Evolutionary conservation across 306 rosid genomes (phyloP).

Genomic region (Sechiopsis laciniata): DNA sequence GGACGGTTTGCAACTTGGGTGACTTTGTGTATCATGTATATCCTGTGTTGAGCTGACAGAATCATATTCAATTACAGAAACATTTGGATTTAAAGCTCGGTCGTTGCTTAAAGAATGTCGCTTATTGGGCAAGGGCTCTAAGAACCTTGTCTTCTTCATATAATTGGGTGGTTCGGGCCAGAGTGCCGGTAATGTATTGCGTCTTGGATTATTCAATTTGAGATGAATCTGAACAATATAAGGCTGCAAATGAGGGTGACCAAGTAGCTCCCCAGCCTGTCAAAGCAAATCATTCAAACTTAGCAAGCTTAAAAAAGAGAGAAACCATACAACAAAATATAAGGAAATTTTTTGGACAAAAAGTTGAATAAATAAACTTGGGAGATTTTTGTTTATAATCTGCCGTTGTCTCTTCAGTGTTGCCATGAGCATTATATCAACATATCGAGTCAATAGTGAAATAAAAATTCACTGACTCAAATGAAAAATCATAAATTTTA

Average conservation of each 20-base stretch:
- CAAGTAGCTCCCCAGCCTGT: slow-evolving; percentile 89
- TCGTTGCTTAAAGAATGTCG: slow-evolving; percentile 55
- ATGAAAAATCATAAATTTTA: too few species aligned
- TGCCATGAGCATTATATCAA: background rate
- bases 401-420: background rate
- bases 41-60: slow-evolving; percentile 60
- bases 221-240: slow-evolving; percentile 70
- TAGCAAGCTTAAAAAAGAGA: too few species aligned
- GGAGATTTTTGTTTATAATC: background rate
- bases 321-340: too few species aligned
- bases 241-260: slow-evolving; percentile 76
- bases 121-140: slow-evolving; percentile 46
- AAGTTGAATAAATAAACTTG: background rate
- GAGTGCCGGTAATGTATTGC: slow-evolving; percentile 42
- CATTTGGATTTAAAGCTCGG: slow-evolving; percentile 72
- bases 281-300: slow-evolving; percentile 24
- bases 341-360: too few species aligned
- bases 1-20: slow-evolving; percentile 40
- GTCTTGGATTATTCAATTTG: slow-evolving; percentile 73
- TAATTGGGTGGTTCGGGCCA: slow-evolving; percentile 52
- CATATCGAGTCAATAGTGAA: background rate
- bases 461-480: too few species aligned
- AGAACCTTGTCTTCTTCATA: slow-evolving; percentile 70
- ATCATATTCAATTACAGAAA: slow-evolving; percentile 76
- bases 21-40: slow-evolving; percentile 52